These are phyloP conservation scores for Aquilaria sinensis DNA, from an alignment of 345 rosid genomes.

Conservation along the genomic window DNA sequence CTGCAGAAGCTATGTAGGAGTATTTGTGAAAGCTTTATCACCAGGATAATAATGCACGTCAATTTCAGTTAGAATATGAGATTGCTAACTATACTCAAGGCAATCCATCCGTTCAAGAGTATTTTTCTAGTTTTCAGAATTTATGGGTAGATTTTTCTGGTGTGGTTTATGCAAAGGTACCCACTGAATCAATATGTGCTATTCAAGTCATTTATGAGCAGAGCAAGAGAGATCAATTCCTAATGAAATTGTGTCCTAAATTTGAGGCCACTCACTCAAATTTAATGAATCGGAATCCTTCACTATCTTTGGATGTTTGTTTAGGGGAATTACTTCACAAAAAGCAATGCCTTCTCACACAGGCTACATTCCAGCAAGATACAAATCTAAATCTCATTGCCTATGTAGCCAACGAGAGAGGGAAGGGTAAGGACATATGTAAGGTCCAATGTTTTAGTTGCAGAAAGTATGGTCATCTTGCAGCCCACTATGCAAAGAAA, in stretches of 20 bases:
- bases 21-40: conserved; percentile 5
- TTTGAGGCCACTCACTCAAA: background rate
- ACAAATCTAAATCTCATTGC: background rate
- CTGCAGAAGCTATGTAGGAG: background rate
- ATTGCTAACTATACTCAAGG: no score
- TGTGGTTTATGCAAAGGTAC: background rate
- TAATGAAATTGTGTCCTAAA: conserved; percentile 10
- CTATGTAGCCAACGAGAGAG: background rate
- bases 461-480: background rate
- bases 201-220: conserved; percentile 5
- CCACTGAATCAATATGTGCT: background rate
- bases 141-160: background rate
- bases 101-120: conserved; percentile 12
- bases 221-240: conserved; percentile 11
- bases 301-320: conserved; percentile 7
- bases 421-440: background rate
- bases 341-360: background rate
- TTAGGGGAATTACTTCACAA: conserved; percentile 4
- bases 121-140: conserved; percentile 8
- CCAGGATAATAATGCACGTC: background rate
- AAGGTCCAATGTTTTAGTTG: background rate
- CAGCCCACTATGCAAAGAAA: background rate
- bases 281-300: conserved; percentile 4
- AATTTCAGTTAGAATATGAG: conserved; percentile 5
- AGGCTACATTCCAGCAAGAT: background rate